Base-by-base conservation (phyloP, 2,329 filamentous ascomycete genomes). In the Fusarium azukiicola region DNA sequence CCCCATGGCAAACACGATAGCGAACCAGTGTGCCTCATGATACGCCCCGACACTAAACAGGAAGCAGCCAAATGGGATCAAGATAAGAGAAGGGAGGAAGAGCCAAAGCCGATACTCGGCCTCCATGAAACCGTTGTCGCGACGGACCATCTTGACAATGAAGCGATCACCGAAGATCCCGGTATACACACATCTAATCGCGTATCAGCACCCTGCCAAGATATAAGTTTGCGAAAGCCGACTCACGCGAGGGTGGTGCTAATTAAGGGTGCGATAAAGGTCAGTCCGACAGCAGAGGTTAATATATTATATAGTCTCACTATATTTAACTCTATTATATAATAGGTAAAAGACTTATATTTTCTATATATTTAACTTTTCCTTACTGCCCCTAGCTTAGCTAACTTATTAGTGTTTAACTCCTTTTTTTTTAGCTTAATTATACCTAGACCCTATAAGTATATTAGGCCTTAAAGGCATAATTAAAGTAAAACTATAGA, bases 31-130 rank as follows among this genome's bases (percentile, higher is more conserved):
- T 2, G 21, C 63, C 21, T 67, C 23, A 2, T 38, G 46, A 21
- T 67, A 49, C 1, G 63, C 63, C 19, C 44, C 63, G 1, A 67
- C 63, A 6, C 63, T 44, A 9, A 67, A 67, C 8, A 67, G n/a
- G 63, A 67, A 49, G 27, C 63, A 67, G 5, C 63, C 63, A 6
- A 67, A 67, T 5, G 44, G 63, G 4, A 67, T 67, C 6, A 67
- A 6, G 3, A 67, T 21, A 11, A 67, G 27, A 2, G 63, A 67
- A 36, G 70, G 70, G 44, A 72, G 47, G 40, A 67, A 72, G 19
- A 68, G 70, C 70, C 70, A 72, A 19, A 72, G 70, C 10, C 70
- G 58, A 42, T 72, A 49, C 40, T 72, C 70, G 6, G 70, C 61
- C 32, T 72, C 63, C 70, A 72, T 72, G 47, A 50, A 67, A 3